phyloP scores from a whole-genome alignment of 108 stramenopile species.

The Skeletonema grethae region DNA sequence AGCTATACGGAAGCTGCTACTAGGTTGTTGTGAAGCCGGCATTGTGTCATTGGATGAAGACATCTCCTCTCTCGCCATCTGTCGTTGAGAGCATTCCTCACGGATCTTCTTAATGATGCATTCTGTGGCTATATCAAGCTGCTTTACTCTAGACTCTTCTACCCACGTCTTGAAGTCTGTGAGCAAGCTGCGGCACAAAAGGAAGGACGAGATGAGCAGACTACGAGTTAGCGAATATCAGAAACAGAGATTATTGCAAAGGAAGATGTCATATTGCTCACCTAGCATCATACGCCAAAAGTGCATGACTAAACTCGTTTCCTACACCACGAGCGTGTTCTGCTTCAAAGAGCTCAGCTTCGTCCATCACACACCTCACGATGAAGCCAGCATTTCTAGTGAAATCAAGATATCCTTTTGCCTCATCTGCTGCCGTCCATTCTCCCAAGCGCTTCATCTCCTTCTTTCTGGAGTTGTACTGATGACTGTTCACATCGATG shows the following conservation, averaged over 20 bases:
- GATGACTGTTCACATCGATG: conserved; percentile 18
- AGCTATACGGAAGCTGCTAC: neutral
- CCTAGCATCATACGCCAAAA: conserved; percentile 15
- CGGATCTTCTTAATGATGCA: conserved; percentile 8
- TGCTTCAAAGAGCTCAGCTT: conserved; percentile 11
- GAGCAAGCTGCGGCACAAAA: too few relatives aligned
- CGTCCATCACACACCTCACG: conserved; percentile 15
- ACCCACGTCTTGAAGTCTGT: conserved; percentile 19
- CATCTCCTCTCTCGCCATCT: neutral
- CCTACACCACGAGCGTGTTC: neutral
- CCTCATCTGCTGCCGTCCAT: neutral
- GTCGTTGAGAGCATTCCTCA: neutral
- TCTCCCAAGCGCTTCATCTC: conserved; percentile 13
- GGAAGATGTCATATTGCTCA: too few relatives aligned
- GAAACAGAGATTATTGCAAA: too few relatives aligned
- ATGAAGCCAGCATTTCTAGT: conserved; percentile 11
- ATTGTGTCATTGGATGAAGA: conserved; percentile 3
- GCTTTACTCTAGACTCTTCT: conserved; percentile 11
- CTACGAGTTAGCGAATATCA: too few relatives aligned
- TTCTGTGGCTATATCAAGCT: conserved; percentile 13
- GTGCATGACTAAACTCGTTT: neutral
- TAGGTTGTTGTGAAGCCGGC: neutral
- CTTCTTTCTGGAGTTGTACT: conserved; percentile 2
- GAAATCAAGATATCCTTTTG: neutral
- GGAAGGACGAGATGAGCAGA: too few relatives aligned